Evolutionary conservation across 2,329 filamentous ascomycete species (phyloP).

Genomic region (Lasiodiplodia sp.): DNA sequence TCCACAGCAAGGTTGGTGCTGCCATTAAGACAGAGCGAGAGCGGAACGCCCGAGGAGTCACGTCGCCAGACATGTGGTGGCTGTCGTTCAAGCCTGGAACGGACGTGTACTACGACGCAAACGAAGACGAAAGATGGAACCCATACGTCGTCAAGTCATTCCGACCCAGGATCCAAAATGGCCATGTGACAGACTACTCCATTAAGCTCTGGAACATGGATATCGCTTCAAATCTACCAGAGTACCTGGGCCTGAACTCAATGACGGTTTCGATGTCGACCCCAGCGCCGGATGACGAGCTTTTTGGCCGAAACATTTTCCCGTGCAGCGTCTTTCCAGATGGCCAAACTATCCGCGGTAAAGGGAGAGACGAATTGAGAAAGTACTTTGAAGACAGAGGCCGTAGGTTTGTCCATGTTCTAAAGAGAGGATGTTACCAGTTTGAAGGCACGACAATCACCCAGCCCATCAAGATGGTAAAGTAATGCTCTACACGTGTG

Average conservation of each 20-base stretch:
- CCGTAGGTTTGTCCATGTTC: constrained; percentile 26
- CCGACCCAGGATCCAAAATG: constrained; percentile 23
- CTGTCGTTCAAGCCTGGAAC: constrained; percentile 31
- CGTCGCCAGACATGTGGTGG: constrained; percentile 32
- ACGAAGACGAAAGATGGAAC: constrained; percentile 21
- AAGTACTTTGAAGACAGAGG: constrained; percentile 32
- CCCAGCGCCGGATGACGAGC: too few species aligned
- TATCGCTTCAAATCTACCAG: not conserved
- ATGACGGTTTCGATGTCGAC: not conserved
- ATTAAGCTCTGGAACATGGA: constrained; percentile 33
- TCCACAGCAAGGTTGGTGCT: constrained; percentile 29
- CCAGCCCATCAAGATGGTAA: constrained; percentile 18
- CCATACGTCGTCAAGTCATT: constrained; percentile 30
- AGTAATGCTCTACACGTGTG: too few species aligned
- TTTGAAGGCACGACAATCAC: constrained; percentile 30
- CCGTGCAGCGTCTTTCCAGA: not conserved
- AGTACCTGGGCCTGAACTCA: not conserved
- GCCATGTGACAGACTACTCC: constrained; percentile 2
- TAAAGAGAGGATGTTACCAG: constrained; percentile 30
- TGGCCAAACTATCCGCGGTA: constrained; percentile 22
- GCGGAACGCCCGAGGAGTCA: constrained; percentile 16
- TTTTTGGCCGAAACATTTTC: not conserved
- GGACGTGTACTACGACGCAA: constrained; percentile 31
- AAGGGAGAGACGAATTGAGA: constrained; percentile 27
- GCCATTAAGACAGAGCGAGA: constrained; percentile 30